phyloP scores from a whole-genome alignment of 306 rosid species.

The Dalbergia cultrata region DNA sequence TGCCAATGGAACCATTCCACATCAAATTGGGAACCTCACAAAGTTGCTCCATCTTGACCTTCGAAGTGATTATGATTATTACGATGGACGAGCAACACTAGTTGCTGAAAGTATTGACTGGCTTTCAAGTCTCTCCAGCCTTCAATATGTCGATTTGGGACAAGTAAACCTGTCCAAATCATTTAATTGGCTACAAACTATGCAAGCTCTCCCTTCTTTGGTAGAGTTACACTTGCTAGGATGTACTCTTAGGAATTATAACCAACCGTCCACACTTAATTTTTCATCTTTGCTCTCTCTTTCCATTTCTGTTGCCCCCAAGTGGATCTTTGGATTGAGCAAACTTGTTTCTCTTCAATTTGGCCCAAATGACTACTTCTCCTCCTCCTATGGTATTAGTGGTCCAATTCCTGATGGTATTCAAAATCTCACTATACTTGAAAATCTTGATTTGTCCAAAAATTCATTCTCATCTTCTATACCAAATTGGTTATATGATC shows the following conservation, averaged over 20 bases:
- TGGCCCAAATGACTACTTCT: background rate
- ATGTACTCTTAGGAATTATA: background rate
- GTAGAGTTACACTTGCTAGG: background rate
- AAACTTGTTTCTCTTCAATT: too few species aligned
- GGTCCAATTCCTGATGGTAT: constrained; percentile 29
- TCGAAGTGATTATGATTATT: background rate
- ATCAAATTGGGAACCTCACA: constrained; percentile 18
- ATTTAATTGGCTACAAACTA: constrained; percentile 27
- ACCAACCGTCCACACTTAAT: background rate
- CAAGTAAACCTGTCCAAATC: constrained; percentile 8
- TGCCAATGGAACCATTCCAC: background rate
- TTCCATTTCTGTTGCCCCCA: background rate
- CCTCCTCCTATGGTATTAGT: too few species aligned
- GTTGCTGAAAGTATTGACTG: too few species aligned
- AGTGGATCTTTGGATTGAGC: background rate
- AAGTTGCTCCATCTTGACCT: background rate
- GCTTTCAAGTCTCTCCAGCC: constrained; percentile 2
- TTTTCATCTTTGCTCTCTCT: constrained; percentile 21
- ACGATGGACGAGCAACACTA: too few species aligned
- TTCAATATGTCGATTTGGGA: constrained; percentile 12
- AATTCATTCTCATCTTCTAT: background rate
- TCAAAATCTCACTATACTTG: constrained; percentile 32
- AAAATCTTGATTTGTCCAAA: constrained; percentile 18
- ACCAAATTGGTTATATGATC: background rate
- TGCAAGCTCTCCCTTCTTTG: constrained; percentile 39